Base-by-base conservation (phyloP, 2,329 filamentous ascomycete genomes). In the Colletotrichum spinosum region DNA sequence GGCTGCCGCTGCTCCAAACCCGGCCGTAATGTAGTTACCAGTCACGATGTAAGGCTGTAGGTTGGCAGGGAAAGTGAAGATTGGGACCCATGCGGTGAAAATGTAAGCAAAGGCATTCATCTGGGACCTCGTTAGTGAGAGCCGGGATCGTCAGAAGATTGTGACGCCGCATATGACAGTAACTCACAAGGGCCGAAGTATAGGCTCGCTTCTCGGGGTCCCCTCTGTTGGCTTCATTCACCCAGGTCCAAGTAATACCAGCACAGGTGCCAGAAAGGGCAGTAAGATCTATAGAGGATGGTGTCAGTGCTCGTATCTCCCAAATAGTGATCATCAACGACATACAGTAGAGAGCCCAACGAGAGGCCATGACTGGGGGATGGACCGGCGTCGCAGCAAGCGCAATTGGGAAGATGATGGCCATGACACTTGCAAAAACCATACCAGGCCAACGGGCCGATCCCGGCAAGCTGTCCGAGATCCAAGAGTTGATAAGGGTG, bases 101-200 rank as follows among this genome's bases (percentile, higher is more conserved):
- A 72, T 73, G 54, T 71, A 74, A 12, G 72, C 70, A 13, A 72
- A 73, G 0, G 70, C 70, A 34, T 73, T 74, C 72, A 74, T 74
- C 71, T 73, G n/a, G 9, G 25, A 15, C 42, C 15, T 1, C 44
- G n/a, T 15, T 15, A 10, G 44, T 17, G 8, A 46, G 13, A 17
- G 9, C 8, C 15, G 9, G 44, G n/a, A 12, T 44, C 41, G 12
- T 15, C 8, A 13, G 41, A 12, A 10, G 5, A 44, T 12, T 44
- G 25, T 25, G 25, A 25, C 25, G 25, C 25, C 25, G 25, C 41
- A 44, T 7, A 44, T 9, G 11, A 15, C 41, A 7, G 9, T 12
- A 13, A n/a, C 60, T 25, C 4, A 73, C 71, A 68, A 74, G 49
- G 5, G 72, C 72, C 8, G 71, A 73, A 10, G 71, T 55, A 37